Percentiles rank a stretch among this genome's conserved stretches.
Evolutionary conservation across 192 early-diverging fungal genomes (phyloP).

Genomic region (Diversispora eburnea): DNA sequence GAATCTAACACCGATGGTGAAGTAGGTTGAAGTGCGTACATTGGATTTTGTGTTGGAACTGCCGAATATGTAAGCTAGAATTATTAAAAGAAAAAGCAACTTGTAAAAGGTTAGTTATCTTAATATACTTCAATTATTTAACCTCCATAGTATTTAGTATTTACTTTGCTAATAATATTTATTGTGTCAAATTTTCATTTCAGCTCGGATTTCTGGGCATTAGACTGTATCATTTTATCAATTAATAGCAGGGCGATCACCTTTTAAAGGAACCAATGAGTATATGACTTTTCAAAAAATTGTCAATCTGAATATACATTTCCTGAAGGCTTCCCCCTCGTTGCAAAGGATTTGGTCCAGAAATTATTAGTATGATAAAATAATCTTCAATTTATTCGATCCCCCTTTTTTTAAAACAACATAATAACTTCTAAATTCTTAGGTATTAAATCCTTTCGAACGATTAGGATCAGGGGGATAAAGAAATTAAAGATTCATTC

Average conservation of each 20-base stretch:
- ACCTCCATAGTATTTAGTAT: background rate
- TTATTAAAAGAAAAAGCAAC: conserved; percentile 84
- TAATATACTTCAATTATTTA: background rate
- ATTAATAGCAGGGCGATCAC: conserved; percentile 80
- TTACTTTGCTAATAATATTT: background rate
- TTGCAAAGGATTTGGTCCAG: conserved; percentile 74
- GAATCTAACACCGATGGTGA: too few relatives aligned
- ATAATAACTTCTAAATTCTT: background rate
- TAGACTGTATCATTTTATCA: conserved; percentile 92
- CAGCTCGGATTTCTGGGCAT: conserved; percentile 77
- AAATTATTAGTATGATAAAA: conserved; percentile 54
- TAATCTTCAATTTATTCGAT: background rate
- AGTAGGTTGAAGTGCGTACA: too few relatives aligned
- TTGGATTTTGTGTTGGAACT: conserved; percentile 62
- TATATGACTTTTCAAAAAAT: conserved; percentile 98
- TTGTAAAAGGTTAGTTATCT: conserved; percentile 55
- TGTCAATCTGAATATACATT: conserved; percentile 79
- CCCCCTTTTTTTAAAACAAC: background rate
- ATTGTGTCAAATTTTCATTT: background rate
- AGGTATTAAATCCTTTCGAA: conserved; percentile 52
- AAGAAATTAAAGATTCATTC: conserved; percentile 67
- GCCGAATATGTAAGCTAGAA: conserved; percentile 98
- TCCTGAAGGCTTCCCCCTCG: conserved; percentile 67
- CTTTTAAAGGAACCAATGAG: conserved; percentile 93
- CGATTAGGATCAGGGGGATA: conserved; percentile 62